phyloP scores from a whole-genome alignment of 371 early-diverging fungal species.

The Mortierella sp. region DNA sequence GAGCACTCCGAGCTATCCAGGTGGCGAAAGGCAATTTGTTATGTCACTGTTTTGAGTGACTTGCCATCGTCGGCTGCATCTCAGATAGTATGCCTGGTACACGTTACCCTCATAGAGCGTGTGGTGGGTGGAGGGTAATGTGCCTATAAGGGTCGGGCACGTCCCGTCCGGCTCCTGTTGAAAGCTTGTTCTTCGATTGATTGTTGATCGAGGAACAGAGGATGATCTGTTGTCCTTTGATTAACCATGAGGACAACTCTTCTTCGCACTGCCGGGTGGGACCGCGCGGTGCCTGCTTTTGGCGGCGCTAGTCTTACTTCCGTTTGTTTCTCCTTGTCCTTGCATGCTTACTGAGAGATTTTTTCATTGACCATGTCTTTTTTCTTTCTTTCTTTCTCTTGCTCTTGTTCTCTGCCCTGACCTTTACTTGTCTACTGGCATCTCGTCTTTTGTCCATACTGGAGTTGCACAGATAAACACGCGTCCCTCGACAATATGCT shows the following conservation, averaged over 20 bases:
- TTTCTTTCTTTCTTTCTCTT: background rate
- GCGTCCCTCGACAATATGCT: too few relatives aligned
- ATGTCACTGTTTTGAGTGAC: background rate
- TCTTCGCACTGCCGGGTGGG: constrained; percentile 18
- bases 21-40: background rate
- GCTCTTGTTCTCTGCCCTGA: too few relatives aligned
- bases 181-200: constrained; percentile 7
- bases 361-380: background rate
- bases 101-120: constrained; percentile 9
- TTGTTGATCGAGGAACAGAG: constrained; percentile 5
- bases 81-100: constrained; percentile 21
- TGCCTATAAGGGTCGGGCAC: constrained; percentile 17
- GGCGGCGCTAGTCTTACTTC: constrained; percentile 15
- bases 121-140: constrained; percentile 20
- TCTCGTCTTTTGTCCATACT: background rate
- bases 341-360: constrained; percentile 1
- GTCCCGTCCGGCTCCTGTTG: constrained; percentile 13
- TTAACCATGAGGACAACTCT: background rate
- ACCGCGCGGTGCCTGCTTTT: constrained; percentile 12
- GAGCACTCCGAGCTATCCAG: constrained; percentile 21
- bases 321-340: background rate
- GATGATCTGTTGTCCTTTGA: constrained; percentile 2
- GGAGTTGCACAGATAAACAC: background rate
- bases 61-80: constrained; percentile 6
- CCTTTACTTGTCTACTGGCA: background rate